A percentile compares a stretch with the other conserved stretches of the same genome.
phyloP scores from a whole-genome alignment of 108 stramenopile genomes.

The Cyclotella cryptica region DNA sequence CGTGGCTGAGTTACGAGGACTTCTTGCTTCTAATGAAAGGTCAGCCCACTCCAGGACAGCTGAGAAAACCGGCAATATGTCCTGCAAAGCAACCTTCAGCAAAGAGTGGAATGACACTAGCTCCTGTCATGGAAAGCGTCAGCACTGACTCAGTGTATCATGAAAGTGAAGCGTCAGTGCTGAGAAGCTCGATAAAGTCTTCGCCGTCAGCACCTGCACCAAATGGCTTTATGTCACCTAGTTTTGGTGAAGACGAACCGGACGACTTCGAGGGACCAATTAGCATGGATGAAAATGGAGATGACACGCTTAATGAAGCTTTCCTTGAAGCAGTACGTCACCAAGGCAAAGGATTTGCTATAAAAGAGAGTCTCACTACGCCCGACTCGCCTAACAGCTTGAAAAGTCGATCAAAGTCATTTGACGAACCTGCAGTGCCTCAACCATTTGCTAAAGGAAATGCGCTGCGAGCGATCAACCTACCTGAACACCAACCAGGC shows the following conservation, averaged over 20 bases:
- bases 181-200: not conserved
- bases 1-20: conserved; percentile 65
- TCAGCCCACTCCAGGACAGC: conserved; percentile 46
- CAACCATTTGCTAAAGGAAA: conserved; percentile 20
- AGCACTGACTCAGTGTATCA: not conserved
- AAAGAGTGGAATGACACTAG: conserved; percentile 6
- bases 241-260: conserved; percentile 33
- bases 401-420: conserved; percentile 42
- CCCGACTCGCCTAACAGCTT: conserved; percentile 11
- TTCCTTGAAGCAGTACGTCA: conserved; percentile 48
- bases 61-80: conserved; percentile 16
- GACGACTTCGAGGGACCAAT: conserved; percentile 31
- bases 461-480: conserved; percentile 34
- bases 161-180: conserved; percentile 1
- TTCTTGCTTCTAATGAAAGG: conserved; percentile 71
- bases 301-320: conserved; percentile 33
- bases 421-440: conserved; percentile 27
- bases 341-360: conserved; percentile 33
- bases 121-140: conserved; percentile 29
- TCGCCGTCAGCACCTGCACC: not conserved
- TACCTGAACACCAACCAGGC: conserved; percentile 41
- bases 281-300: conserved; percentile 46
- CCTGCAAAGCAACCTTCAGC: conserved; percentile 1
- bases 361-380: conserved; percentile 33
- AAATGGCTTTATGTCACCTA: conserved; percentile 36